These are phyloP conservation scores for Agaricus sinodeliciosus DNA, from an alignment of 768 basidiomycete genomes.

Conservation along the genomic window DNA sequence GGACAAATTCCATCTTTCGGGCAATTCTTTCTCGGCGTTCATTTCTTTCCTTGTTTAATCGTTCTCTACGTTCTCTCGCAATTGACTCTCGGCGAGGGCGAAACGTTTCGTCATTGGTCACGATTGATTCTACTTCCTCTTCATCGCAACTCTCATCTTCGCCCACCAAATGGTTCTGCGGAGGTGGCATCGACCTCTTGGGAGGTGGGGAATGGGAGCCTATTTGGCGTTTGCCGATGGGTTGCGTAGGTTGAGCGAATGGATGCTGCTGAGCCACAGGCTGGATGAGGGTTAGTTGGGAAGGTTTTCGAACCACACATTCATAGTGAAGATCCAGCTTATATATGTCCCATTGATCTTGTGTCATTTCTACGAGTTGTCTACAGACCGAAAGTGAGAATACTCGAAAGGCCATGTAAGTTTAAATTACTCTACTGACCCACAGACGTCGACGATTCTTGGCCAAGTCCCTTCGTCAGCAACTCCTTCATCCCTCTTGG, in stretches of 20 bases:
- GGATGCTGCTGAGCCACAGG: constrained; percentile 14
- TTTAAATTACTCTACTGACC: constrained; percentile 37
- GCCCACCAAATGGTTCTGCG: background rate
- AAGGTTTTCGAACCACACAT: constrained; percentile 46
- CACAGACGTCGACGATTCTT: constrained; percentile 56
- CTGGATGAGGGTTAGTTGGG: constrained; percentile 30
- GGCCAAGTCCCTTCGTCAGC: constrained; percentile 70
- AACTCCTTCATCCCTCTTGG: constrained; percentile 49
- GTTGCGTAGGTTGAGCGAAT: background rate
- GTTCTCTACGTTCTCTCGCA: constrained; percentile 23
- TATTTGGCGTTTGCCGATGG: constrained; percentile 9
- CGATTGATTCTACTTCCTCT: constrained; percentile 46
- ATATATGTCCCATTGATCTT: constrained; percentile 85
- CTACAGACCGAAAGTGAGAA: constrained; percentile 22
- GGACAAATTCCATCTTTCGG: background rate
- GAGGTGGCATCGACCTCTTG: constrained; percentile 5
- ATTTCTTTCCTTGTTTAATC: constrained; percentile 26
- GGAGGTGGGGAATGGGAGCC: constrained; percentile 4
- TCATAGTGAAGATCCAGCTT: constrained; percentile 74
- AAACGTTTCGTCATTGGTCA: constrained; percentile 30
- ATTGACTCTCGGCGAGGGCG: background rate
- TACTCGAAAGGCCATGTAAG: background rate
- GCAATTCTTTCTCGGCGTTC: constrained; percentile 22
- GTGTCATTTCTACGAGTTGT: constrained; percentile 43
- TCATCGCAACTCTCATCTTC: constrained; percentile 23